Conservation (phyloP, 2,329 filamentous ascomycete genomes). For the Scolecobasidium constrictum region DNA sequence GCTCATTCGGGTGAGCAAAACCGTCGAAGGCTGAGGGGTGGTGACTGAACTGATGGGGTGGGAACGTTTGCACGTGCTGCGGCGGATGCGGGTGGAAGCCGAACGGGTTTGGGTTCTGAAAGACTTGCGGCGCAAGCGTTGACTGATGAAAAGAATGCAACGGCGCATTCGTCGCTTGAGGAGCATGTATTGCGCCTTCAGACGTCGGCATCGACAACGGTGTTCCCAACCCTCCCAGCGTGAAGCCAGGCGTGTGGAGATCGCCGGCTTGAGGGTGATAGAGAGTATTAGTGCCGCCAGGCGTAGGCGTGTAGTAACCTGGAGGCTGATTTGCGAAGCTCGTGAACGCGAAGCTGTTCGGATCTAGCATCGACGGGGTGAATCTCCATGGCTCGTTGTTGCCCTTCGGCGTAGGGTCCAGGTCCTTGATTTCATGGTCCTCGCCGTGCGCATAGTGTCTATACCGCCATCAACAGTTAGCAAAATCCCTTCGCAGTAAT, state of each 20-base stretch:
- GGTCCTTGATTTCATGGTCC: conserved; percentile 52
- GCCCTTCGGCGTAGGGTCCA: conserved; percentile 72
- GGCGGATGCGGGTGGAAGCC: conserved; percentile 37
- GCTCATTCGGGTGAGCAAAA: conserved; percentile 57
- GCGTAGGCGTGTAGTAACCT: conserved; percentile 81
- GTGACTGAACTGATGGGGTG: conserved; percentile 70
- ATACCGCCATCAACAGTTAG: conserved; percentile 14
- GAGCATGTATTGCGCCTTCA: conserved; percentile 51
- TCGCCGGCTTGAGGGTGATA: conserved; percentile 80
- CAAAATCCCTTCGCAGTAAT: conserved; percentile 13
- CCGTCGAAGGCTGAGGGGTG: conserved; percentile 71
- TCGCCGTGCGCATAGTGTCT: conserved; percentile 32
- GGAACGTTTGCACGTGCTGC: conserved; percentile 45
- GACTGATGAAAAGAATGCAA: conserved; percentile 54
- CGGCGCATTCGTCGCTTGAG: conserved; percentile 47
- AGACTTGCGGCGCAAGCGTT: conserved; percentile 28
- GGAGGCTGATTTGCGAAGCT: conserved; percentile 69
- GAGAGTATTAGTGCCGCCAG: conserved; percentile 66
- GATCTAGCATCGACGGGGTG: conserved; percentile 79
- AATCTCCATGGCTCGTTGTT: conserved; percentile 77
- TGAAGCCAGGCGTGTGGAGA: conserved; percentile 70
- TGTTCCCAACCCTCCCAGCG: conserved; percentile 58
- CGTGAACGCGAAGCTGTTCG: conserved; percentile 70
- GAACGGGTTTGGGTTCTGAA: conserved; percentile 63
- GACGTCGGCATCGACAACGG: conserved; percentile 73